phyloP scores from a whole-genome alignment of 1,284 basidiomycete species.

The Athelia sp. region DNA sequence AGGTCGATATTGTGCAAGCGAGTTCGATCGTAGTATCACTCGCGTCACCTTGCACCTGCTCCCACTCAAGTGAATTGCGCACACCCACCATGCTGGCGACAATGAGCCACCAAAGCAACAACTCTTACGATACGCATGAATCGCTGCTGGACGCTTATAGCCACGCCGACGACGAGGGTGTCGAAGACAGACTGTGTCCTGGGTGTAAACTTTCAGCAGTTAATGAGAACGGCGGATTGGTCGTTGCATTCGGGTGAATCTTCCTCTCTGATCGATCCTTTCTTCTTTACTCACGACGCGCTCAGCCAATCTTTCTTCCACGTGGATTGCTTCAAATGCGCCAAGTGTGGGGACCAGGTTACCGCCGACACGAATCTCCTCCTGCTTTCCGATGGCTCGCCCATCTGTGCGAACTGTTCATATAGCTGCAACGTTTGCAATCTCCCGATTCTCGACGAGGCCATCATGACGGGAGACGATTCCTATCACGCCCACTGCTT shows the following conservation, averaged over 20 bases:
- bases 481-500: slow-evolving; percentile 99
- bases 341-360: slow-evolving; percentile 75
- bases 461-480: slow-evolving; percentile 98
- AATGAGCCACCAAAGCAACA: too few species aligned
- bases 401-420: slow-evolving; percentile 95
- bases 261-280: slow-evolving; percentile 7
- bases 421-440: slow-evolving; percentile 95
- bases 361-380: slow-evolving; percentile 94
- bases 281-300: slow-evolving; percentile 6
- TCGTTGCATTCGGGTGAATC: slow-evolving; percentile 86
- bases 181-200: slow-evolving; percentile 72
- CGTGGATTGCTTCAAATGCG: slow-evolving; percentile 81
- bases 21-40: too few species aligned
- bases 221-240: slow-evolving; percentile 79
- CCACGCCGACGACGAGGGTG: too few species aligned
- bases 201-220: slow-evolving; percentile 84
- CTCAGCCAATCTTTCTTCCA: slow-evolving; percentile 78
- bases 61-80: too few species aligned
- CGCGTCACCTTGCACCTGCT: too few species aligned
- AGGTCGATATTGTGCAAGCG: too few species aligned
- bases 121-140: too few species aligned
- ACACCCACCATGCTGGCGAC: too few species aligned
- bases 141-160: too few species aligned
- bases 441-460: slow-evolving; percentile 90
- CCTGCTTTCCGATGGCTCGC: slow-evolving; percentile 92